These are phyloP conservation scores for Hamamelis virginiana DNA, from an alignment of 164 flowering plant species.

Conservation along the genomic window DNA sequence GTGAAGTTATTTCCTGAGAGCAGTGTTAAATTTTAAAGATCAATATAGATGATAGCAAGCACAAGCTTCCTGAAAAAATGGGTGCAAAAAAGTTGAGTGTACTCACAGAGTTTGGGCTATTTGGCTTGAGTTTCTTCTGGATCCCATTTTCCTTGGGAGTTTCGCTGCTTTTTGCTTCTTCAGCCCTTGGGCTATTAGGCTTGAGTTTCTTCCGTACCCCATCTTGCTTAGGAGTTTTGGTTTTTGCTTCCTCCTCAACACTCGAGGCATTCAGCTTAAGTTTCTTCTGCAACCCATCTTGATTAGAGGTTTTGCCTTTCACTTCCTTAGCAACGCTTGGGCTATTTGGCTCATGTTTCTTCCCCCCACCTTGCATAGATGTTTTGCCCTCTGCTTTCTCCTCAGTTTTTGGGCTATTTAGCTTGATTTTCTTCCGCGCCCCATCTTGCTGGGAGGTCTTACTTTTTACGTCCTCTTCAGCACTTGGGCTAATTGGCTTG, in stretches of 20 bases:
- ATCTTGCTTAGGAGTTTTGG: constrained; percentile 5
- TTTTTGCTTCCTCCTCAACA: constrained; percentile 2
- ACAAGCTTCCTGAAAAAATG: background rate
- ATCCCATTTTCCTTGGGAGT: constrained; percentile 9
- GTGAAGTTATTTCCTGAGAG: constrained; percentile 16
- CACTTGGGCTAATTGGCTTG: background rate
- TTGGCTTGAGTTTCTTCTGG: constrained; percentile 11
- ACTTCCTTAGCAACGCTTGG: background rate
- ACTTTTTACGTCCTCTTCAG: background rate
- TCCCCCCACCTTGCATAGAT: background rate
- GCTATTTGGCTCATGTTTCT: background rate
- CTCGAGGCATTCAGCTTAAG: background rate
- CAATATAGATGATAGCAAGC: background rate
- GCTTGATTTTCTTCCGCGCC: background rate
- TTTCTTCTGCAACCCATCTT: background rate
- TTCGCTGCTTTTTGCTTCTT: background rate
- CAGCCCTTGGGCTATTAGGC: background rate
- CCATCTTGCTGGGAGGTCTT: background rate
- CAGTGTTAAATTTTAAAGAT: constrained; percentile 1
- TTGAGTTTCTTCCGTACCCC: background rate
- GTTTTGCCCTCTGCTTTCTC: constrained; percentile 1
- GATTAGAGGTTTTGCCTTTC: background rate
- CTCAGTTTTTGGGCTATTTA: background rate
- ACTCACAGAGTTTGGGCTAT: constrained; percentile 11
- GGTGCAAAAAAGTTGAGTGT: background rate